These are phyloP conservation scores for Ustilago tritici DNA, from an alignment of 1,284 basidiomycete species.

Conservation along the genomic window DNA sequence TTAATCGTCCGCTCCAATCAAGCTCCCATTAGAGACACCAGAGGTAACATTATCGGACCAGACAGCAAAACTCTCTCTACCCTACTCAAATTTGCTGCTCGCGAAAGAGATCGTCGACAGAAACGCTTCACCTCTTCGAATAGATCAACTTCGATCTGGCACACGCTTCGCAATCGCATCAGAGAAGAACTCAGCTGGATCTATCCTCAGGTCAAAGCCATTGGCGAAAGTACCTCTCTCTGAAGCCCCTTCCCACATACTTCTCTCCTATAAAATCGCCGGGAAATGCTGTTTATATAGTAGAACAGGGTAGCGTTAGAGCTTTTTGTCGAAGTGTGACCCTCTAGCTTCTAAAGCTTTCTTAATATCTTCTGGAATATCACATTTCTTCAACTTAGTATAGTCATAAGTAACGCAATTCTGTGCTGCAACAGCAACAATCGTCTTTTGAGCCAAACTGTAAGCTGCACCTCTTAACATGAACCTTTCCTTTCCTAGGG, in stretches of 20 bases:
- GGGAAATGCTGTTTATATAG: too few relatives aligned
- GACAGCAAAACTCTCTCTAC: conserved; percentile 68
- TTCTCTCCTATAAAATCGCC: too few relatives aligned
- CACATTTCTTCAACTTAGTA: conserved; percentile 50
- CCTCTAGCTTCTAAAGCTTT: conserved; percentile 29
- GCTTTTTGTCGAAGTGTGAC: conserved; percentile 34
- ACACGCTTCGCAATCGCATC: conserved; percentile 21
- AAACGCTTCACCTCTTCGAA: background rate
- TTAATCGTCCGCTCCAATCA: conserved; percentile 9
- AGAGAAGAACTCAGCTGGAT: conserved; percentile 47
- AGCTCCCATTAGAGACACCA: conserved; percentile 23
- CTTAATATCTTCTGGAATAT: conserved; percentile 48
- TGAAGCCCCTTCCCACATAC: background rate
- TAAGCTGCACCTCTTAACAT: conserved; percentile 46
- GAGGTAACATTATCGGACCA: conserved; percentile 41
- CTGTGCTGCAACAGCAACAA: conserved; percentile 55
- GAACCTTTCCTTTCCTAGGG: conserved; percentile 51
- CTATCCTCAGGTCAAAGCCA: conserved; percentile 23
- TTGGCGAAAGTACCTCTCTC: conserved; percentile 15
- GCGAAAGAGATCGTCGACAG: conserved; percentile 31
- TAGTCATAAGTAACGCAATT: conserved; percentile 62
- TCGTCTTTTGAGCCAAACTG: conserved; percentile 45
- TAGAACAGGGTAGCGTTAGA: conserved; percentile 9
- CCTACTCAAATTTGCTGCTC: conserved; percentile 69
- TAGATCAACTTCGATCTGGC: conserved; percentile 30